Evolutionary conservation across 164 flowering plant genomes (phyloP), one percentile per base, ranked within the genome.

Genomic region (Tetracentron sinense): DNA sequence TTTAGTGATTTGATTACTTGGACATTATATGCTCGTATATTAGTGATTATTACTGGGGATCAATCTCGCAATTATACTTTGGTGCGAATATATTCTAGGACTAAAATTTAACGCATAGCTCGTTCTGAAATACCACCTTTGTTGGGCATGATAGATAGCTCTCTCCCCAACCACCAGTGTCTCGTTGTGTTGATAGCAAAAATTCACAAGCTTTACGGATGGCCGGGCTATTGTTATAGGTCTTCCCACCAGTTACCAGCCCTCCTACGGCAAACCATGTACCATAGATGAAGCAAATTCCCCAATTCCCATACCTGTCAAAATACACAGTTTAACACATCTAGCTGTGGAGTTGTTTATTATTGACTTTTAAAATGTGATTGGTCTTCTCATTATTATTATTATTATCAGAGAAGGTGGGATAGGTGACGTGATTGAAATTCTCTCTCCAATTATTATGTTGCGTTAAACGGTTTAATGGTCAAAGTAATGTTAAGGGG

Each of bases 161-260:
- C 77, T 83, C 88, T 44, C 85, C 88, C 88, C 88, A 83, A 3
- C 87, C 85, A 26, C 83, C 87, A 44, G 74, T 63, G 4, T 67
- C 74, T 12, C 25, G 60, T 56, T 83, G 85, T n/a, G 56, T 67
- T 5, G 59, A 47, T 14, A 83, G 71, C 38, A 79, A 68, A 65
- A 81, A 83, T 0, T 76, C 52, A 53, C 72, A 78, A 20, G 67
- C 87, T 62, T 50, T 71, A 4, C 78, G 75, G 14, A 82, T 63
- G 2, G 82, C 69, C 10, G 25, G 50, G 27, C 78, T 67, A 53
- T 80, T 81, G n/a, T 64, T 25, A 58, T 69, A 81, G 23, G 74
- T 73, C 64, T 71, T 80, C 7, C 83, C 84, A 16, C 69, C 81
- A 0, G 80, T 70, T 27, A 67, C 72, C 21, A 81, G 68, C 1